A percentile compares a stretch with the other conserved stretches of the same genome.
Evolutionary conservation across 176 grass and related monocot species (phyloP).

Genomic region (Chloris gayana): DNA sequence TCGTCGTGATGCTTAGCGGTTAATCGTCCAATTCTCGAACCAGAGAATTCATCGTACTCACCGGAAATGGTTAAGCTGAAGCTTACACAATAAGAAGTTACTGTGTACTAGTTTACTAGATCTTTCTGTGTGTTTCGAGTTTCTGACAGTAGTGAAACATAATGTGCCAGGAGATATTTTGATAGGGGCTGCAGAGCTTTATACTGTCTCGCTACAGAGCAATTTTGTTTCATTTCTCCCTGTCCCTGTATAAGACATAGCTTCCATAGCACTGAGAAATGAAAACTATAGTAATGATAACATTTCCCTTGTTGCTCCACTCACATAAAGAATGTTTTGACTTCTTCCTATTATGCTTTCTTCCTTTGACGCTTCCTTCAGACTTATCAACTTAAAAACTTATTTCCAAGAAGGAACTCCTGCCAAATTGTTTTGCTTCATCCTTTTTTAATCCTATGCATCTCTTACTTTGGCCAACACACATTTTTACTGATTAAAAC

Average conservation of each 20-base stretch:
- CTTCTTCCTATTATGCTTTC: neutral
- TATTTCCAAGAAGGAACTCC: neutral
- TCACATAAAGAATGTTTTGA: neutral
- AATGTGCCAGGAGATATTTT: neutral
- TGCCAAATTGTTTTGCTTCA: neutral
- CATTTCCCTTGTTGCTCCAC: neutral
- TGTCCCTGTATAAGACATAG: neutral
- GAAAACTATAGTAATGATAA: neutral
- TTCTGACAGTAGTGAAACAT: neutral
- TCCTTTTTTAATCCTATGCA: neutral
- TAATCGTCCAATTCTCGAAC: neutral
- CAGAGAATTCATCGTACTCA: slow-evolving; percentile 20
- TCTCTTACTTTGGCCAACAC: neutral
- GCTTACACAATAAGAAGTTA: neutral
- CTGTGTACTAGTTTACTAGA: slow-evolving; percentile 1
- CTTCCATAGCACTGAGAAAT: neutral
- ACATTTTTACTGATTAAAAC: slow-evolving; percentile 28
- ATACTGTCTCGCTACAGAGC: neutral
- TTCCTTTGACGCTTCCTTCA: neutral
- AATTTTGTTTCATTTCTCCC: neutral
- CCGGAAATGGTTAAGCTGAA: neutral
- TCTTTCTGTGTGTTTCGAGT: slow-evolving; percentile 8
- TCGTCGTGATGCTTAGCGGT: neutral
- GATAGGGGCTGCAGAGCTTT: neutral
- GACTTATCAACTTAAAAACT: neutral